Base-by-base conservation (phyloP, 441 rosid genomes). In the Hura crepitans region DNA sequence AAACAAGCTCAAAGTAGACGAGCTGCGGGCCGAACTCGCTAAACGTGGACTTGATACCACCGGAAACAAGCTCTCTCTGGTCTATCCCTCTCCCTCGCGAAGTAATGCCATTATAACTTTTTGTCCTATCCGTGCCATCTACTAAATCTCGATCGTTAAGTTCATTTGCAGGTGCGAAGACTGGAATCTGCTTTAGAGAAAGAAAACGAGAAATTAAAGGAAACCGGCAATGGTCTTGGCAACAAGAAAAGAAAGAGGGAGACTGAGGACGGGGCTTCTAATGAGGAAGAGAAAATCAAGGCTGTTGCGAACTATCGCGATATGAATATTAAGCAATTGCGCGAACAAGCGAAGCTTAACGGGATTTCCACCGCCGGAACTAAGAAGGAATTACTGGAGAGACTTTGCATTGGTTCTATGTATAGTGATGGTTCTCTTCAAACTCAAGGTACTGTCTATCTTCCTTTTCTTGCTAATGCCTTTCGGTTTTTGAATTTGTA, bases 281-380 rank as follows among this genome's bases (percentile, higher is more conserved):
- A 73, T 67, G 81, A 74, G 39, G 71, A 77, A 30, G 71, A 57
- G 37, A 86, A 86, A 70, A 46, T 85, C 72, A 69, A 23, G 65
- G 90, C 83, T n/a, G 69, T 74, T 54, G 89, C 77, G 25, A 75
- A 75, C 62, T 78, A 83, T 69, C 83, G 81, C 11, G 80, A 68
- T 50, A 81, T 87, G 91, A 82, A 77, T 78, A 73, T 89, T 64
- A 83, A 80, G 78, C 86, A 86, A 53, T 77, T 91, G 71, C 91
- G 95, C 0, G 85, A 86, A 27, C 86, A 87, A 81, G 89, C 93
- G 31, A 78, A 35, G 70, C 79, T 80, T 74, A 77, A 76, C 42
- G 85, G 91, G 56, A 46, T 89, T 73, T 77, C 81, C 20, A 9
- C 81, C 9, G 63, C 87, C 1, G 95, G 97, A 13, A 77, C 86